Evolutionary conservation across 169 alveolate genomes (phyloP), one percentile per base, ranked within the genome.

Genomic region (Sarcocystis neurona): DNA sequence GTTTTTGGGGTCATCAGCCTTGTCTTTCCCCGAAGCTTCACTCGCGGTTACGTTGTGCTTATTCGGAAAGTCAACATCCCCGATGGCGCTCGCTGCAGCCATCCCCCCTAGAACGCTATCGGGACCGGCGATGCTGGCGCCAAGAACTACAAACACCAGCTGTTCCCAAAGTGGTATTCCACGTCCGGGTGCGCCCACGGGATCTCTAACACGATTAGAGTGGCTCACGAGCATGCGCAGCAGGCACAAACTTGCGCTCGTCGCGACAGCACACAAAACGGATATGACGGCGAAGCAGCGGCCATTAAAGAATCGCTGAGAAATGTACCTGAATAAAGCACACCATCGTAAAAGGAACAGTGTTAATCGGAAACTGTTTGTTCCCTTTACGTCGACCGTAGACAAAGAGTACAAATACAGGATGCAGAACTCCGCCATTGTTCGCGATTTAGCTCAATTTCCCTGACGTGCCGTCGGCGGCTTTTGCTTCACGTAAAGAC

Each of bases 41-140:
- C n/a, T n/a, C n/a, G n/a, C n/a, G n/a, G n/a, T n/a, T n/a, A n/a
- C n/a, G n/a, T n/a, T n/a, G n/a, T n/a, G n/a, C n/a, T n/a, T n/a
- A n/a, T n/a, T n/a, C n/a, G n/a, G n/a, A n/a, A n/a, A n/a, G n/a
- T n/a, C n/a, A n/a, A 32, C 93, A 30, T 86, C 86, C 0, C 84
- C 88, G 84, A 88, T 43, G 53, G 82, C 80, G 46, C 89, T 93
- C 30, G 89, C 91, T 4, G 94, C 84, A 30, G 94, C 95, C 30
- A 92, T 84, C 41, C 93, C 92, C 23, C 95, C 95, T 39, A 92
- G 46, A 3, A 90, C 90, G 43, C 92, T 86, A 78, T 92, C 95
- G 4, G 95, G 94, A 2, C 93, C 95, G 0, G 95, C 88, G 23
- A 88, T 50, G 32, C 80, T 70, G 32, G 79, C 60, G 20, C 92